Evolutionary conservation across 768 basidiomycete genomes (phyloP).

Genomic region (Xerocomus brunneocitrinus): DNA sequence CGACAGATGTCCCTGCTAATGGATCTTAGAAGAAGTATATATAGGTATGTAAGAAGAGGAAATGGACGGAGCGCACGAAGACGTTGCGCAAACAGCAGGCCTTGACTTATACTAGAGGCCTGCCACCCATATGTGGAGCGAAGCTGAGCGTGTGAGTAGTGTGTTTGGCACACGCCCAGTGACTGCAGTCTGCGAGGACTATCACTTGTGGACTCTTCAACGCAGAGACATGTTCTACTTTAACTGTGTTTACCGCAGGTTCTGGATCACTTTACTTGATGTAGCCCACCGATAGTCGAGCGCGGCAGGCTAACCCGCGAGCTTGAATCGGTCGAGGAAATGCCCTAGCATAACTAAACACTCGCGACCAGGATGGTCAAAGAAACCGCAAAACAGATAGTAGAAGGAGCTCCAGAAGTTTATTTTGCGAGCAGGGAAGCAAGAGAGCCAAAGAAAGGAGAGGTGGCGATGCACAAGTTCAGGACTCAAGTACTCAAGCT

Average conservation of each 20-base stretch:
- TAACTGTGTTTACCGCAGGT: neutral
- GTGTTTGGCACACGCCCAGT: neutral
- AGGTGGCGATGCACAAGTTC: too few relatives aligned
- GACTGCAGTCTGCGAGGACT: neutral
- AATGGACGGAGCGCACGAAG: neutral
- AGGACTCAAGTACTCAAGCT: too few relatives aligned
- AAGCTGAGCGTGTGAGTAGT: too few relatives aligned
- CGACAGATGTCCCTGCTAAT: too few relatives aligned
- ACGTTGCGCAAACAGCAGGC: too few relatives aligned
- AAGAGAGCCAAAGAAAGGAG: too few relatives aligned
- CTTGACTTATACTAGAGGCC: too few relatives aligned
- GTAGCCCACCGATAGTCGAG: neutral
- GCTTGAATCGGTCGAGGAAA: too few relatives aligned
- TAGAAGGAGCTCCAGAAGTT: too few relatives aligned
- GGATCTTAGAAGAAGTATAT: neutral
- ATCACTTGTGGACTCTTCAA: neutral
- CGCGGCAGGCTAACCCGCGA: too few relatives aligned
- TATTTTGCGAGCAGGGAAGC: too few relatives aligned
- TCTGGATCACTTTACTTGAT: neutral
- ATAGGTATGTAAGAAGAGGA: neutral
- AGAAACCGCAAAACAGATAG: neutral
- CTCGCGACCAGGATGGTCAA: neutral
- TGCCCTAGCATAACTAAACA: neutral
- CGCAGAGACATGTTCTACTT: neutral
- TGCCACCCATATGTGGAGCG: too few relatives aligned